phyloP scores from a whole-genome alignment of 345 rosid species.

The Populus deltoides region DNA sequence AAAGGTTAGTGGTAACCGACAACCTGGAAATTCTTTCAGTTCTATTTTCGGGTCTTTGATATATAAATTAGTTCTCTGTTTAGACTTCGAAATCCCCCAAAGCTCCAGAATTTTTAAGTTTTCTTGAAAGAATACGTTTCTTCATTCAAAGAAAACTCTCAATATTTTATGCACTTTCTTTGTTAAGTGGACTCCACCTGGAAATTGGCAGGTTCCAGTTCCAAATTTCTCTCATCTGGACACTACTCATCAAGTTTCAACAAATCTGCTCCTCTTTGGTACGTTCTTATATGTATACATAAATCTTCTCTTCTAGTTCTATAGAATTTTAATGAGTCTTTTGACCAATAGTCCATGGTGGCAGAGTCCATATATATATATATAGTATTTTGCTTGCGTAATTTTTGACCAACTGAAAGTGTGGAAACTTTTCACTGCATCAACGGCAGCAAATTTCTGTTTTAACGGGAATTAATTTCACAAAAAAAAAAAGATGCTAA shows the following conservation, averaged over 20 bases:
- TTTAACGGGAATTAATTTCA: neutral
- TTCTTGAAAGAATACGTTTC: neutral
- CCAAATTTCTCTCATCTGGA: neutral
- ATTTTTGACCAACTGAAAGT: neutral
- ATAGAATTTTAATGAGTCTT: neutral
- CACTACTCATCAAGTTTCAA: neutral
- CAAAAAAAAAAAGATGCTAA: neutral
- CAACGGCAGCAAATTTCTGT: neutral
- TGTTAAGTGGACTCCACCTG: neutral
- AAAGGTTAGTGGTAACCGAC: constrained; percentile 8
- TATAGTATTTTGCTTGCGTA: neutral
- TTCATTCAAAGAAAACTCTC: too few relatives aligned
- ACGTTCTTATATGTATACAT: neutral
- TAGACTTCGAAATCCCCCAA: neutral
- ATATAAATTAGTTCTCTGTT: neutral
- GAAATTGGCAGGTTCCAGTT: constrained; percentile 25
- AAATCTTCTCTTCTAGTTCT: neutral
- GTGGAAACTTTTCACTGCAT: neutral
- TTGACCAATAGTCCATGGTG: neutral
- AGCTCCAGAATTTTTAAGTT: neutral
- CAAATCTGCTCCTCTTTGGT: constrained; percentile 10
- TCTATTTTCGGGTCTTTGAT: neutral
- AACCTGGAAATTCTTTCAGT: neutral
- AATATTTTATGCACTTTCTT: neutral
- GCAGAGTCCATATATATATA: neutral